These are phyloP conservation scores for Suhomyces yuchorum DNA, from an alignment of 1,139 yeast species.

Conservation along the genomic window DNA sequence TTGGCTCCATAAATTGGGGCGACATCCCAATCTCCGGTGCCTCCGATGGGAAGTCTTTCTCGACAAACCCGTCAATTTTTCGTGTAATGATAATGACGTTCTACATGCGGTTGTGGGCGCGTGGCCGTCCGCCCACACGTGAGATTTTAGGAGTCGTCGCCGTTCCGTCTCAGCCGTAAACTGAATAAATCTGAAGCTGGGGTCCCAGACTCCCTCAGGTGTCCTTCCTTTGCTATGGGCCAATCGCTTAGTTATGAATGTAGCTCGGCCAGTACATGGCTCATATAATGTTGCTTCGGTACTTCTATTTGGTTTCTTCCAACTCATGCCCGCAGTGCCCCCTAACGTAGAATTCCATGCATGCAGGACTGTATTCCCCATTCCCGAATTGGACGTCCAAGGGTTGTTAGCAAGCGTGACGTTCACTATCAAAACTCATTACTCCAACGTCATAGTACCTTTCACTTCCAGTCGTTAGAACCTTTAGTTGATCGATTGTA, in stretches of 20 bases:
- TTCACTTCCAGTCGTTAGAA: not conserved
- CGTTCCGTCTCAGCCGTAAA: conserved; percentile 7
- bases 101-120: conserved; percentile 1
- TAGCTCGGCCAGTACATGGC: not conserved
- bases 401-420: conserved; percentile 16
- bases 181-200: not conserved
- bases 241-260: not conserved
- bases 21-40: not conserved
- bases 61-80: not conserved
- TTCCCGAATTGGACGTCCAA: conserved; percentile 13
- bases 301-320: not conserved
- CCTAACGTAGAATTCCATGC: conserved; percentile 8
- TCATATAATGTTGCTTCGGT: not conserved
- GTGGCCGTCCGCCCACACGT: not conserved
- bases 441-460: conserved; percentile 5
- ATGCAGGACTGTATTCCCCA: conserved; percentile 11
- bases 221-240: not conserved
- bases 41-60: not conserved
- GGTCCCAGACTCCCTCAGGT: not conserved
- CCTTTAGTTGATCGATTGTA: not conserved
- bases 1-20: not conserved
- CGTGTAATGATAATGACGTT: conserved; percentile 2
- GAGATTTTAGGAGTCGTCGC: conserved; percentile 6
- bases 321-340: conserved; percentile 5
- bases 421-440: conserved; percentile 5